Evolutionary conservation across 257 asterid genomes (phyloP).

Genomic region (Primulina huaijiensis): DNA sequence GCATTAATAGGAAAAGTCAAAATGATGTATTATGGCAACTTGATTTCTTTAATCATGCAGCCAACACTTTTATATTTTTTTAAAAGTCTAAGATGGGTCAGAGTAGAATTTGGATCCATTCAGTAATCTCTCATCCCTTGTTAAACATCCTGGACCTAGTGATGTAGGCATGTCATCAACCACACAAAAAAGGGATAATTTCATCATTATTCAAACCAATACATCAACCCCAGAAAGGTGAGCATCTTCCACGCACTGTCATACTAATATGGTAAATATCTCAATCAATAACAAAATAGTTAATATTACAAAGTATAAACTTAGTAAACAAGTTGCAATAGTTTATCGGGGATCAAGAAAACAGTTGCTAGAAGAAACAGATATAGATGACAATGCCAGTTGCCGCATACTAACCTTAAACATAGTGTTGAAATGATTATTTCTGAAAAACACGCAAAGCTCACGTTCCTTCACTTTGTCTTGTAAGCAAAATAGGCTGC

Average conservation of each 20-base stretch:
- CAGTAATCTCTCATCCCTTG: conserved; percentile 11
- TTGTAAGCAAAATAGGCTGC: conserved; percentile 86
- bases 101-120: background rate
- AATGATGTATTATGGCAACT: background rate
- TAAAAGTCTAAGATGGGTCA: background rate
- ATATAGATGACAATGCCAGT: conserved; percentile 3
- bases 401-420: conserved; percentile 61
- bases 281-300: background rate
- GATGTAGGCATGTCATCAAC: conserved; percentile 16
- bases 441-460: conserved; percentile 90
- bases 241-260: background rate
- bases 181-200: background rate
- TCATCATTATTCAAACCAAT: background rate
- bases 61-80: background rate
- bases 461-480: conserved; percentile 89
- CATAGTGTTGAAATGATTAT: conserved; percentile 98
- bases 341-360: conserved; percentile 15
- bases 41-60: background rate
- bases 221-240: conserved; percentile 1
- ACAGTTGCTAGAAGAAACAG: conserved; percentile 6
- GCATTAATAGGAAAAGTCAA: background rate
- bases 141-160: conserved; percentile 8
- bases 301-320: background rate
- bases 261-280: conserved; percentile 1
- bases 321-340: background rate